Evolutionary conservation across 2,329 filamentous ascomycete species (phyloP), one percentile per base, ranked within the genome.

Genomic region (Aspergillus pseudotamarii): DNA sequence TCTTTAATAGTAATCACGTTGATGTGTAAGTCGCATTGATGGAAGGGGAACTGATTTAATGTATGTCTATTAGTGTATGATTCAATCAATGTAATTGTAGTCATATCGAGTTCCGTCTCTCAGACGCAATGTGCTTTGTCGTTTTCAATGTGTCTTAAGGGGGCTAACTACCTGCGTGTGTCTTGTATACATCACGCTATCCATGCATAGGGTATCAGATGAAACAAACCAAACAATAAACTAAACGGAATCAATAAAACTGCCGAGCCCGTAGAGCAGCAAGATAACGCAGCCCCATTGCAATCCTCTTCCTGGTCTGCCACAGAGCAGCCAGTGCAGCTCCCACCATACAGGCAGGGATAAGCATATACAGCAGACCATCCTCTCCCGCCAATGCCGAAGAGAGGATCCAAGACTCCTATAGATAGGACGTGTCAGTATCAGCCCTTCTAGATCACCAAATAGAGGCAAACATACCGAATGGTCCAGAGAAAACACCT

Each of bases 341-440:
- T 12, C 62, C 64, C 16, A 59, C 38, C 0, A 41, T 55, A n/a
- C 63, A 65, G 12, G 63, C 58, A 9, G 46, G 60, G 23, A 63
- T 23, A 11, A 66, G 59, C 10, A 59, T 21, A 28, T 64, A 38
- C 32, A 58, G 62, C n/a, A 64, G 30, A 32, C 23, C 23, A 4
- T 32, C 58, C 5, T 43, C 46, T 23, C 16, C 19, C 26, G n/a
- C 38, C 41, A 32, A 8, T 5, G 26, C 14, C 12, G 26, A n/a
- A 19, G 26, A 32, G 16, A 32, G 48, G n/a, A n/a, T 10, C 21
- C 28, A 4, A 16, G 48, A n/a, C 8, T 26, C 48, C 48, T 51
- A 51, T 4, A 19, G 16, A 51, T 16, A 19, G 23, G 34, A 21
- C 36, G 10, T 9, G 55, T 57, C 28, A 57, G 55, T 57, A 28